Conservation (phyloP, 345 rosid genomes). For the Bretschneidera sinensis region DNA sequence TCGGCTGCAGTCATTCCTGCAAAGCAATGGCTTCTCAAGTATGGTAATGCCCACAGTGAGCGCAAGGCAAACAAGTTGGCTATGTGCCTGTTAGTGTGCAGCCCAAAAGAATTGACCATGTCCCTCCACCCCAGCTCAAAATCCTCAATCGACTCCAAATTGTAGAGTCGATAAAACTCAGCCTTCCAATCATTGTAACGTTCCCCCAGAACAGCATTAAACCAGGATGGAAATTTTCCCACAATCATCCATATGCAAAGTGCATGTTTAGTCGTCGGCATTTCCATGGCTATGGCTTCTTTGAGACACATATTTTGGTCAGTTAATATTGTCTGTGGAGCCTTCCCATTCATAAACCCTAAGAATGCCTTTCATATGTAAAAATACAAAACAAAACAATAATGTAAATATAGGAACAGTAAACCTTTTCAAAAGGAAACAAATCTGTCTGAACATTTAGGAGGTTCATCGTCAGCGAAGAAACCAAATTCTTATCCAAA, state of each 20-base stretch:
- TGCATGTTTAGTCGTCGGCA: conserved; percentile 82
- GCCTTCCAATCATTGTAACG: conserved; percentile 93
- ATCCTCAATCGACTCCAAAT: conserved; percentile 73
- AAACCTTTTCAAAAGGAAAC: not conserved
- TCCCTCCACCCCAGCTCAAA: conserved; percentile 92
- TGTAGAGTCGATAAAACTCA: conserved; percentile 81
- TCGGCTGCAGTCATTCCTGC: conserved; percentile 80
- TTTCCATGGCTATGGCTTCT: conserved; percentile 85
- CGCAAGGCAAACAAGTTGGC: conserved; percentile 66
- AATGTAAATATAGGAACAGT: not conserved
- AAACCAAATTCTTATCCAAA: not conserved
- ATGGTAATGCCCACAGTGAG: conserved; percentile 78
- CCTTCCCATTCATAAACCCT: conserved; percentile 86
- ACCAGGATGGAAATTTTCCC: conserved; percentile 94
- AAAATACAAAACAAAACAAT: conserved; percentile 19
- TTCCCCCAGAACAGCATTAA: conserved; percentile 87
- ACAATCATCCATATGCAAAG: conserved; percentile 97
- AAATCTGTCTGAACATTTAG: not conserved
- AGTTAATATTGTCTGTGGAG: conserved; percentile 83
- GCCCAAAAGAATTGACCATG: conserved; percentile 78
- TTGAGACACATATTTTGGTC: conserved; percentile 92
- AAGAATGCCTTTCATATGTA: conserved; percentile 52
- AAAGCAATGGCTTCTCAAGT: conserved; percentile 78
- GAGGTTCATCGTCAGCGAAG: not conserved
- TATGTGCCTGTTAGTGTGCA: conserved; percentile 81